Base-by-base conservation (phyloP, 2,329 filamentous ascomycete species). In the Nemania sp. region DNA sequence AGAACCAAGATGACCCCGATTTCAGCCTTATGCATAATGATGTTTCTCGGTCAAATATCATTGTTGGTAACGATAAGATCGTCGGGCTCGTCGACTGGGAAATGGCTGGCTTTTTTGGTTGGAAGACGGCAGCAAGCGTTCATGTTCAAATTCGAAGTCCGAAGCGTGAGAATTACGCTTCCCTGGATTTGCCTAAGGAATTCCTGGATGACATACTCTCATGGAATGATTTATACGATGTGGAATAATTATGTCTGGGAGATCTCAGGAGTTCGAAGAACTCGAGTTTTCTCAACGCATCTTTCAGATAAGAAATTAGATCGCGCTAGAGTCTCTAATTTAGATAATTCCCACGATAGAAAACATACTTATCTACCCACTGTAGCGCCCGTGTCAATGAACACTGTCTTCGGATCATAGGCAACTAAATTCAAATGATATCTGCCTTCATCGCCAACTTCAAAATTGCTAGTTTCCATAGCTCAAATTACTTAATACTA, bases 71-170 rank as follows among this genome's bases (percentile, higher is more conserved):
- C 15, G 54, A 56, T 37, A 58, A 47, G 45, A 60, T 63, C 26
- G 54, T 58, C n/a, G 56, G 61, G 20, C 36, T 63, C 9, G 17
- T 63, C 34, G 61, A 61, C 41, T 61, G 56, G 61, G 55, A 62
- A 36, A 57, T 57, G 49, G 56, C 58, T 24, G 58, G 58, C 3
- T 61, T 41, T 24, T 55, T 58, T 41, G 56, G 52, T 7, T 46
- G 39, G 45, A 50, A 39, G 15, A 53, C 39, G 5, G 52, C 56
- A 6, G 51, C 28, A 2, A 23, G 37, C 17, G 36, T 58, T 15
- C 55, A 54, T 22, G 14, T 40, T 19, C 23, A 33, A 19, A 54
- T 58, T 34, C 41, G 55, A 42, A 31, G 42, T 4, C 51, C 39
- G 9, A 40, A 37, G 26, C 28, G 54, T 11, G 58, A 57, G 40